A percentile compares a stretch with the other conserved stretches of the same genome.
phyloP scores from a whole-genome alignment of 2,329 filamentous ascomycete genomes.

The Bisporella sp. region DNA sequence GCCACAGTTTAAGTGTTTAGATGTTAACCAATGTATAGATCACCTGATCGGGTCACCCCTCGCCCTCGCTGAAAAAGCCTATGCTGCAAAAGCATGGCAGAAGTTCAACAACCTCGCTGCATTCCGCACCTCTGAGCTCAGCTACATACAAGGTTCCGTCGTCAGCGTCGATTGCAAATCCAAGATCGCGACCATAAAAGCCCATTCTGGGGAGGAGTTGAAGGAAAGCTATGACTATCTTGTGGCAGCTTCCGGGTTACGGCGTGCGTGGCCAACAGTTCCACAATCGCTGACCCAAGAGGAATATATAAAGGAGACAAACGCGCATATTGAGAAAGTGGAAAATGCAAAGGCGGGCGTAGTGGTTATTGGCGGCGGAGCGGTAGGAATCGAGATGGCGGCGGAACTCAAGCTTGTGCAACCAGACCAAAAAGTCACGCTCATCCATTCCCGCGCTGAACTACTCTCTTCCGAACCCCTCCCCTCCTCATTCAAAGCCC shows the following conservation, averaged over 20 bases:
- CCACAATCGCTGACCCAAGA: slow-evolving; percentile 57
- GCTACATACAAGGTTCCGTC: slow-evolving; percentile 59
- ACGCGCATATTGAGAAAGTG: slow-evolving; percentile 50
- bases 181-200: slow-evolving; percentile 52
- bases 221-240: slow-evolving; percentile 61
- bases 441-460: slow-evolving; percentile 65
- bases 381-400: slow-evolving; percentile 77
- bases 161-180: slow-evolving; percentile 48
- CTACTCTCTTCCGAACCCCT: slow-evolving; percentile 69
- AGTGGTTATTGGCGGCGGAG: slow-evolving; percentile 70
- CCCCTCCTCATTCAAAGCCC: slow-evolving; percentile 61
- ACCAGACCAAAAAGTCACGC: slow-evolving; percentile 58
- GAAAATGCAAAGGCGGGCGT: slow-evolving; percentile 48
- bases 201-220: slow-evolving; percentile 34
- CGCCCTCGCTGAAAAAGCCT: slow-evolving; percentile 56
- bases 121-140: slow-evolving; percentile 54
- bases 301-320: slow-evolving; percentile 56
- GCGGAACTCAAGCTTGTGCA: slow-evolving; percentile 66
- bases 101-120: slow-evolving; percentile 60
- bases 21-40: slow-evolving; percentile 36
- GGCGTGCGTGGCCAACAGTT: slow-evolving; percentile 60
- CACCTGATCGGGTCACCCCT: slow-evolving; percentile 72
- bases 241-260: slow-evolving; percentile 63
- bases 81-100: slow-evolving; percentile 63
- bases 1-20: background rate